These are phyloP conservation scores for Blakeslea trispora DNA, from an alignment of 371 early-diverging fungal genomes.

Conservation along the genomic window DNA sequence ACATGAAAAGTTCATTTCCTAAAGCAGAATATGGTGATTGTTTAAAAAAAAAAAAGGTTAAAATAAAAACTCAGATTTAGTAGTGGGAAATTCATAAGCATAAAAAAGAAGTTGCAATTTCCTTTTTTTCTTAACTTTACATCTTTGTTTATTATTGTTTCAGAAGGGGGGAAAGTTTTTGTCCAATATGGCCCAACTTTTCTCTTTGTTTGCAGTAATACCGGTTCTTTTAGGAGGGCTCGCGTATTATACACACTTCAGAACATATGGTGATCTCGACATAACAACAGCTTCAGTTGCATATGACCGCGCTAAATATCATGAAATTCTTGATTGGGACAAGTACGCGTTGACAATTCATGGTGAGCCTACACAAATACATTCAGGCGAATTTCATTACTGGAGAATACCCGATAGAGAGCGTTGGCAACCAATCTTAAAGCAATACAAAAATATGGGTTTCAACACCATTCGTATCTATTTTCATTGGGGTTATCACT, in stretches of 20 bases:
- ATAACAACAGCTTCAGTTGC: constrained; percentile 60
- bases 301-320: constrained; percentile 55
- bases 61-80: no score
- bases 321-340: constrained; percentile 65
- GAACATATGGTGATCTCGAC: constrained; percentile 50
- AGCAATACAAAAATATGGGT: constrained; percentile 72
- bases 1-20: no score
- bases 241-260: constrained; percentile 42
- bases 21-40: no score
- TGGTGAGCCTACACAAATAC: constrained; percentile 63
- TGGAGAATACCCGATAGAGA: constrained; percentile 74
- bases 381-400: constrained; percentile 80
- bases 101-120: not conserved
- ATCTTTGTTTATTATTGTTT: no score
- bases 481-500: constrained; percentile 91
- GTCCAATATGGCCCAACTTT: constrained; percentile 43
- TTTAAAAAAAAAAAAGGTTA: no score
- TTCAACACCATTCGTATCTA: constrained; percentile 86
- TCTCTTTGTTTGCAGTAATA: constrained; percentile 42
- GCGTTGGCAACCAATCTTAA: constrained; percentile 61
- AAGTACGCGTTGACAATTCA: constrained; percentile 60
- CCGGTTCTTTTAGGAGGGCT: constrained; percentile 40
- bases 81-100: no score
- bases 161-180: constrained; percentile 5
- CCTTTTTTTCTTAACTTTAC: constrained; percentile 2